These are phyloP conservation scores for Alternaria sp. DNA, from an alignment of 2,329 filamentous ascomycete species.

Conservation along the genomic window DNA sequence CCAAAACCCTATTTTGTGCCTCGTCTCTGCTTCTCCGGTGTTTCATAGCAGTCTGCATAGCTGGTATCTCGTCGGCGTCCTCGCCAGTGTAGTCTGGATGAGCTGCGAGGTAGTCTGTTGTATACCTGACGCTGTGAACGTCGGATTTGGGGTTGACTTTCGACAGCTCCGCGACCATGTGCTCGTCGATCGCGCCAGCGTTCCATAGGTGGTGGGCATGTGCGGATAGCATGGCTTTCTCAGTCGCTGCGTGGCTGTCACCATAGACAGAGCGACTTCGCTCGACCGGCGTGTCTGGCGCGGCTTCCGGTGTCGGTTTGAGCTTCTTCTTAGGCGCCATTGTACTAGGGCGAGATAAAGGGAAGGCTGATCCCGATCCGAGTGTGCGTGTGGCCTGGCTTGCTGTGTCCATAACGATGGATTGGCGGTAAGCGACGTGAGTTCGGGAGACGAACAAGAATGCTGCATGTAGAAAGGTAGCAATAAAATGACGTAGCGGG, in stretches of 20 bases:
- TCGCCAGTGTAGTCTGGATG: slow-evolving; percentile 12
- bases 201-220: slow-evolving; percentile 13
- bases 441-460: background rate
- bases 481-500: background rate
- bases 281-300: background rate
- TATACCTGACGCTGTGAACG: slow-evolving; percentile 16
- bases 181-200: slow-evolving; percentile 13
- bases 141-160: slow-evolving; percentile 20
- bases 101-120: slow-evolving; percentile 16
- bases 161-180: slow-evolving; percentile 17
- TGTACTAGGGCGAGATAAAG: no score
- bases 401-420: background rate
- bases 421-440: background rate
- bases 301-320: background rate
- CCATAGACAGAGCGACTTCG: slow-evolving; percentile 21
- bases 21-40: slow-evolving; percentile 20
- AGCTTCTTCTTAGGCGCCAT: background rate
- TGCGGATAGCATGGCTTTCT: slow-evolving; percentile 18
- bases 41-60: slow-evolving; percentile 15
- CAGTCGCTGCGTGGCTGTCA: slow-evolving; percentile 21
- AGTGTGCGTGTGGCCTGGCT: background rate
- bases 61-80: slow-evolving; percentile 15
- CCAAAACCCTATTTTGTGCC: slow-evolving; percentile 16
- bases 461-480: background rate
- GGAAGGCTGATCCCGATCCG: background rate